Percentiles rank a stretch among this genome's conserved stretches.
Evolutionary conservation across 176 grass and related monocot genomes (phyloP).

Genomic region (Musa acuminata): DNA sequence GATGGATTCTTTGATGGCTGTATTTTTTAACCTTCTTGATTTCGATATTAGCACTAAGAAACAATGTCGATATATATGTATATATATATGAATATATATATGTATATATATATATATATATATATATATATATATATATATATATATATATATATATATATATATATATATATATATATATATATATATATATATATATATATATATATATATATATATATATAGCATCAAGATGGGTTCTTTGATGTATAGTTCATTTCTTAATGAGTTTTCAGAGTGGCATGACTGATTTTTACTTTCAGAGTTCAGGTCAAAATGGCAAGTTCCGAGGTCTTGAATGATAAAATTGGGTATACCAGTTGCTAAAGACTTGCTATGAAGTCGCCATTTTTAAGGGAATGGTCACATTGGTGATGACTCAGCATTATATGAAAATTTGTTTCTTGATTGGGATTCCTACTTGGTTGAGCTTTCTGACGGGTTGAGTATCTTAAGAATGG

Average conservation of each 20-base stretch:
- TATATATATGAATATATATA: too few species aligned
- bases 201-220: too few species aligned
- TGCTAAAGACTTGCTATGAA: conserved; percentile 4
- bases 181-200: too few species aligned
- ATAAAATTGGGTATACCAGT: neutral
- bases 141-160: too few species aligned
- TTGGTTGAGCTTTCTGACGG: conserved; percentile 37
- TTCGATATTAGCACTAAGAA: neutral
- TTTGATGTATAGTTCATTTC: neutral
- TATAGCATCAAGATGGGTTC: too few species aligned
- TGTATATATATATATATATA: too few species aligned
- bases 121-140: too few species aligned
- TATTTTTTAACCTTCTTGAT: neutral
- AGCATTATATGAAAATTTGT: conserved; percentile 28
- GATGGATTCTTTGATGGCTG: neutral
- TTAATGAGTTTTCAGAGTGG: neutral
- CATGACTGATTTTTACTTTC: neutral
- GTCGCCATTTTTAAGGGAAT: conserved; percentile 12
- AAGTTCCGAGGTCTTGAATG: conserved; percentile 17
- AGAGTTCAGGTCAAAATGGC: neutral
- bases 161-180: too few species aligned
- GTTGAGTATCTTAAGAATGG: conserved; percentile 29
- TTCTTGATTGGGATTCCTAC: conserved; percentile 28
- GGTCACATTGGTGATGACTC: conserved; percentile 19
- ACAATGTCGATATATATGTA: neutral